Percentiles rank a stretch among this genome's conserved stretches.
phyloP scores from a whole-genome alignment of 768 basidiomycete genomes.

The Trametes maxima region DNA sequence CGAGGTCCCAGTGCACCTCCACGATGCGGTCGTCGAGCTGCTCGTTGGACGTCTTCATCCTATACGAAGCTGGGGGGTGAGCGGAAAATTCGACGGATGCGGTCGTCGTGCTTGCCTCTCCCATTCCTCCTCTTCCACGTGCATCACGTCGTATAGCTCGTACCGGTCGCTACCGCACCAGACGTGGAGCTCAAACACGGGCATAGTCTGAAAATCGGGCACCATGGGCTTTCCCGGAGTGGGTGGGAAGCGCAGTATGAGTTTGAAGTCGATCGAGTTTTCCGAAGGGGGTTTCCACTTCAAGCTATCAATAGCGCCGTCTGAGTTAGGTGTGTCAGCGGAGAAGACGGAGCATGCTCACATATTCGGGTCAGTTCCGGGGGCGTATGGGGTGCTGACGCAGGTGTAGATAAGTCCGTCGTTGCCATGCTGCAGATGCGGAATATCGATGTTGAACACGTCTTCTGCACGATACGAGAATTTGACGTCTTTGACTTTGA shows the following conservation, averaged over 20 bases:
- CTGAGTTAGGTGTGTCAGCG: not conserved
- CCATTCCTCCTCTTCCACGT: slow-evolving; percentile 91
- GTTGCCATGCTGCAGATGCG: slow-evolving; percentile 84
- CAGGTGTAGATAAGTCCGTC: slow-evolving; percentile 98
- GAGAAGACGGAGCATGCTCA: slow-evolving; percentile 40
- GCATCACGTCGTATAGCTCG: slow-evolving; percentile 84
- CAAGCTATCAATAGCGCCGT: slow-evolving; percentile 53
- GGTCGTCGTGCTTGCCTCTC: slow-evolving; percentile 63
- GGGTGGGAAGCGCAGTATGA: slow-evolving; percentile 91
- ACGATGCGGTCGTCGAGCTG: slow-evolving; percentile 94
- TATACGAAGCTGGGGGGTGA: slow-evolving; percentile 33
- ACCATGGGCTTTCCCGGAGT: slow-evolving; percentile 47
- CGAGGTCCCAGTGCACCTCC: slow-evolving; percentile 88
- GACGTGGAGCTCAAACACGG: slow-evolving; percentile 78
- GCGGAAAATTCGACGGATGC: too few species aligned
- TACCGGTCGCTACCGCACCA: slow-evolving; percentile 81
- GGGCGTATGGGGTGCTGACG: slow-evolving; percentile 75
- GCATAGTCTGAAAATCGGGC: slow-evolving; percentile 85
- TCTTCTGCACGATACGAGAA: slow-evolving; percentile 86
- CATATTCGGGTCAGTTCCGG: slow-evolving; percentile 89
- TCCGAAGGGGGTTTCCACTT: slow-evolving; percentile 99
- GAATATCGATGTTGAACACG: slow-evolving; percentile 84
- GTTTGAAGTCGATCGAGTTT: slow-evolving; percentile 97
- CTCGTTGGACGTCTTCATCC: slow-evolving; percentile 81
- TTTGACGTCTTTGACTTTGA: slow-evolving; percentile 85